These are phyloP conservation scores for Aspergillus phoenicis DNA, from an alignment of 2,329 filamentous ascomycete species.

Conservation along the genomic window DNA sequence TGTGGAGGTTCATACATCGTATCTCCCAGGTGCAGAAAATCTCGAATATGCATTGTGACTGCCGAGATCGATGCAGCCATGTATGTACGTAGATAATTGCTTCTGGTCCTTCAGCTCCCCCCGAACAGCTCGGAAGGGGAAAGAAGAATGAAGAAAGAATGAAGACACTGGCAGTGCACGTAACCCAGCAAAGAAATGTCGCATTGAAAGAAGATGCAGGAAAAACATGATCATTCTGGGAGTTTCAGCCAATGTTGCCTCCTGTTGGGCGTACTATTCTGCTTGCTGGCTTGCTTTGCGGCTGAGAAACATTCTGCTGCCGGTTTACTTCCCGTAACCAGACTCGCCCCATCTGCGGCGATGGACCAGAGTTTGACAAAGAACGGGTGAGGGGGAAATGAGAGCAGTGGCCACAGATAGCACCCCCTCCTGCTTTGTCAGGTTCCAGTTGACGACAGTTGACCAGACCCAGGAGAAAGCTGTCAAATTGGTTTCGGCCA, in stretches of 20 bases:
- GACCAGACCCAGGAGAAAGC: not conserved
- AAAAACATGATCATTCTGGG: not conserved
- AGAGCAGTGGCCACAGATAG: not conserved
- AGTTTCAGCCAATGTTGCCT: not conserved
- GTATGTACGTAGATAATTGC: not conserved
- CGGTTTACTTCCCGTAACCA: not conserved
- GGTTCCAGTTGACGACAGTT: not conserved
- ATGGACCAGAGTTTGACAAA: not conserved
- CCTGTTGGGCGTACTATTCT: not conserved
- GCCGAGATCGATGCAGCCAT: not conserved
- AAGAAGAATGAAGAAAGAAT: not conserved
- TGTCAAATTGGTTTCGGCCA: not conserved
- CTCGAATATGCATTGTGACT: not conserved
- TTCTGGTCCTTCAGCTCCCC: not conserved
- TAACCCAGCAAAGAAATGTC: not conserved
- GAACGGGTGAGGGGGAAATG: conserved; percentile 1
- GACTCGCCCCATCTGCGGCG: not conserved
- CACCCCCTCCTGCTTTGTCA: not conserved
- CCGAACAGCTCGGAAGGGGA: not conserved
- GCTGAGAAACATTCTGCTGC: not conserved
- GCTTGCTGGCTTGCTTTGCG: not conserved
- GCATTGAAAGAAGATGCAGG: not conserved
- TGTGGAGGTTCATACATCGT: not conserved
- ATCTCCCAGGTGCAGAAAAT: not conserved
- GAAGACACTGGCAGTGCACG: not conserved